Evolutionary conservation across 2,329 filamentous ascomycete genomes (phyloP), one percentile per base, ranked within the genome.

Genomic region (Ophiostoma sp.): DNA sequence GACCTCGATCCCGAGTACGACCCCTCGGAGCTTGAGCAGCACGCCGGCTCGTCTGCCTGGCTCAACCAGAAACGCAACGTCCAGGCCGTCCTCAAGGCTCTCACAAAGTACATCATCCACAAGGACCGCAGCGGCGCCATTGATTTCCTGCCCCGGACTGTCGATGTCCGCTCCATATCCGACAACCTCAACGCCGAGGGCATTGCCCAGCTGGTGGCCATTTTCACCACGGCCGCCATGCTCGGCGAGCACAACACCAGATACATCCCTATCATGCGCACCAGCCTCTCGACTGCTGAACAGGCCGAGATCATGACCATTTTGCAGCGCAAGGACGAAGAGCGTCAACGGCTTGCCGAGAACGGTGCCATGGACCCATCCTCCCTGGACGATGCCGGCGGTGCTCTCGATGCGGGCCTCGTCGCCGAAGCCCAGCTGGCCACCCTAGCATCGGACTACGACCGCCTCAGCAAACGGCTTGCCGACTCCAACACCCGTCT

Each of bases 21-120:
- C 75, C 81, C 83, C 39, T 79, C 81, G 0, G 81, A 86, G 72
- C 83, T 89, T 70, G 82, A 86, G 70, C 79, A 81, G 66, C 82
- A 78, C 72, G 77, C 80, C 66, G 78, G 80, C 68, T 78, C 80
- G 39, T 79, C 81, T 67, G 77, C 80, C 72, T 82, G 83, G 75
- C 76, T 84, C 71, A 80, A 81, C 83, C 97, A 97, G 80, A 88
- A 93, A 23, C 90, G 95, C 67, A 95, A 99, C 77, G 93, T 96
- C 3, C 97, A 99, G 78, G 90, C 92, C 1, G 89, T 96, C 27
- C 85, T 98, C 72, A 98, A 98, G 78, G 82, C 87, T 13, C 83
- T 99, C 1, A 93, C 95, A 3, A 96, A 97, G 77, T 88, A 87
- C 75, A 84, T 87, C 70, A 83, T 75, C 54, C 73, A 75, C 68